Conservation (phyloP, 129 eudicot genomes). For the Artemisia argyi region DNA sequence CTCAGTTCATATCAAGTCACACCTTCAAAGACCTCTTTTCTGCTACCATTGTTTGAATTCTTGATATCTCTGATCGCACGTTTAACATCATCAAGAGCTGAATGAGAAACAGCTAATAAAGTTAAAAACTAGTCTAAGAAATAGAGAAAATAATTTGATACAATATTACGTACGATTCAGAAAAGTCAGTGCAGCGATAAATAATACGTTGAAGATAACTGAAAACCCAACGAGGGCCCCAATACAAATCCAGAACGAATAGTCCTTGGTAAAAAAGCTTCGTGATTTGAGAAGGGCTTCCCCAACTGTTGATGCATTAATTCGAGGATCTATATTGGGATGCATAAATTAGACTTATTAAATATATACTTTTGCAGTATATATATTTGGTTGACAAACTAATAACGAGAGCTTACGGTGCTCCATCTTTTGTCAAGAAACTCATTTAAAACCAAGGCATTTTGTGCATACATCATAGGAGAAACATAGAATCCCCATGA, state of each 20-base stretch:
- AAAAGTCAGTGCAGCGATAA: constrained; percentile 45
- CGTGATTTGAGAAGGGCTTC: constrained; percentile 34
- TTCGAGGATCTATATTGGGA: constrained; percentile 29
- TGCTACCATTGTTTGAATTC: not conserved
- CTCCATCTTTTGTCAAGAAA: constrained; percentile 63
- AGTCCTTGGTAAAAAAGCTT: constrained; percentile 28
- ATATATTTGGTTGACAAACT: not conserved
- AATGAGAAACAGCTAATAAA: constrained; percentile 8
- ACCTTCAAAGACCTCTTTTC: constrained; percentile 23
- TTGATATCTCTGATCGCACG: constrained; percentile 21
- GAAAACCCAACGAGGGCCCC: constrained; percentile 54
- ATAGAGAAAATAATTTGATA: not conserved
- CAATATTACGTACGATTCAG: constrained; percentile 41
- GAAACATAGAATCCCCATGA: constrained; percentile 56
- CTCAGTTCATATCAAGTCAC: not conserved
- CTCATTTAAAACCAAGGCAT: constrained; percentile 54
- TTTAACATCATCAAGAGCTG: constrained; percentile 32
- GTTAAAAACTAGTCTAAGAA: not conserved
- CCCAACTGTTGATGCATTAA: constrained; percentile 39
- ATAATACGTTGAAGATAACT: constrained; percentile 46
- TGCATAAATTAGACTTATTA: constrained; percentile 10
- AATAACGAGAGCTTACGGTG: constrained; percentile 31
- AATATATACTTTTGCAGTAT: not conserved
- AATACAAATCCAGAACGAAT: constrained; percentile 53
- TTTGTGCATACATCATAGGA: constrained; percentile 68